Conservation (phyloP, 2,329 filamentous ascomycete species). For the Diplocarpon rosae region DNA sequence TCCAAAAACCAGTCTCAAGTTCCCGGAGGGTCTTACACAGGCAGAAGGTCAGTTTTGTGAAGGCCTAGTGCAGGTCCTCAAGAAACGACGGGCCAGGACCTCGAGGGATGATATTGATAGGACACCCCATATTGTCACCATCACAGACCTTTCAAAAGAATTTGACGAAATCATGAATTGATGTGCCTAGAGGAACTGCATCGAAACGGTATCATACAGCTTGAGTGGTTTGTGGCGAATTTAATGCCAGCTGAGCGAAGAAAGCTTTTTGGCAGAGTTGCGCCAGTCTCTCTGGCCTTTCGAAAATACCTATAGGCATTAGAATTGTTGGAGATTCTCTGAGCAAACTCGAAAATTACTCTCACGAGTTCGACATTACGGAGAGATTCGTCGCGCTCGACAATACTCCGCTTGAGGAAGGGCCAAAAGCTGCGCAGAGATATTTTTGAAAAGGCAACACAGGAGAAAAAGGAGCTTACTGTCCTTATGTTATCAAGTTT, state of each 20-base stretch:
- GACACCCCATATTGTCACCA: conserved; percentile 17
- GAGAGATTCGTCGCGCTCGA: conserved; percentile 15
- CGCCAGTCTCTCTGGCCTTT: conserved; percentile 17
- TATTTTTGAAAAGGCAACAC: conserved; percentile 11
- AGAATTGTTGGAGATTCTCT: conserved; percentile 12
- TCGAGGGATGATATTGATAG: not conserved
- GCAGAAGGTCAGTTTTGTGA: conserved; percentile 14
- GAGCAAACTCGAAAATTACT: conserved; percentile 3
- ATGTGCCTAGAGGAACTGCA: conserved; percentile 22
- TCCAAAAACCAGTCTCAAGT: not conserved
- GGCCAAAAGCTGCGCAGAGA: conserved; percentile 11
- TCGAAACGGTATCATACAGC: conserved; percentile 18
- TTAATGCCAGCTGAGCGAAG: conserved; percentile 15
- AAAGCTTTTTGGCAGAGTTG: conserved; percentile 18
- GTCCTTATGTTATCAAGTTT: conserved; percentile 22
- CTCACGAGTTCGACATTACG: conserved; percentile 17
- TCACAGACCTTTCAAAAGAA: conserved; percentile 25
- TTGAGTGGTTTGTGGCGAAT: conserved; percentile 23
- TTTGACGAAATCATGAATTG: conserved; percentile 23
- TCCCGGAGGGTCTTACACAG: conserved; percentile 13
- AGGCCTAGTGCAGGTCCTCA: conserved; percentile 9
- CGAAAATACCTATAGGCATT: conserved; percentile 16
- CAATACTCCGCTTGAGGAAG: conserved; percentile 2
- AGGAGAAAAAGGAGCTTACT: conserved; percentile 15
- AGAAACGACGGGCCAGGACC: not conserved